A percentile compares a stretch with the other conserved stretches of the same genome.
Conservation (phyloP, 108 stramenopile species). For the Nannochloropsis salina region DNA sequence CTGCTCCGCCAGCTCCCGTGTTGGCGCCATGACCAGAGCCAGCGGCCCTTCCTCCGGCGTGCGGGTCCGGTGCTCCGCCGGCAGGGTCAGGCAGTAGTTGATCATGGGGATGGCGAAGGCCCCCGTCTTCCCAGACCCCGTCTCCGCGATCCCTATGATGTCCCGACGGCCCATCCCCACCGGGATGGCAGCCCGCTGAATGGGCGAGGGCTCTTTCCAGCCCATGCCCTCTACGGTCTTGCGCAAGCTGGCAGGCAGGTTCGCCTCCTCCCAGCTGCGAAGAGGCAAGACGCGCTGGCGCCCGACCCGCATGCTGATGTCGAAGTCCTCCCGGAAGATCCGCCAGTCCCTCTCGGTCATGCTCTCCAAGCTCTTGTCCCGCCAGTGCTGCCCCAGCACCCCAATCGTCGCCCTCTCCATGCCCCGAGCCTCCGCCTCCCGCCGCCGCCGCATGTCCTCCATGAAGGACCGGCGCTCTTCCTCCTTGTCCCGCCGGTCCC, state of each 20-base stretch:
- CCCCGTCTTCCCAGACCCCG: conserved; percentile 84
- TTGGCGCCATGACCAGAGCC: conserved; percentile 88
- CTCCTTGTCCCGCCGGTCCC: neutral
- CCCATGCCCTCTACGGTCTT: conserved; percentile 63
- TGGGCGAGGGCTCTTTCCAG: conserved; percentile 84
- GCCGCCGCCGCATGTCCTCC: neutral
- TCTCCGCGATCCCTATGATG: conserved; percentile 96
- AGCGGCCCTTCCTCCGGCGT: conserved; percentile 83
- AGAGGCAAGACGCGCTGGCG: conserved; percentile 46
- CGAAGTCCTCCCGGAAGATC: conserved; percentile 92
- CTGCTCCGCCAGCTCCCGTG: conserved; percentile 85
- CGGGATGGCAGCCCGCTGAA: conserved; percentile 87
- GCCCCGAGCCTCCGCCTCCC: neutral
- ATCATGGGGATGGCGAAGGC: conserved; percentile 86
- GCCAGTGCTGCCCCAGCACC: conserved; percentile 50
- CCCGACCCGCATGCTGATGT: conserved; percentile 87
- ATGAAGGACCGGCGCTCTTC: neutral
- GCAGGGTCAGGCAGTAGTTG: conserved; percentile 70
- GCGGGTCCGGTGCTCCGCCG: conserved; percentile 54
- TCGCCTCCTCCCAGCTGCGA: conserved; percentile 44
- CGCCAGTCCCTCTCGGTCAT: conserved; percentile 97
- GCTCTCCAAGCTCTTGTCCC: conserved; percentile 65
- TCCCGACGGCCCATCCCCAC: conserved; percentile 85
- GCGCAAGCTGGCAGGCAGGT: conserved; percentile 54
- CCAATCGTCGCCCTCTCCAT: conserved; percentile 25